Evolutionary conservation across 768 basidiomycete genomes (phyloP).

Genomic region (Boletus rubroflammeus): DNA sequence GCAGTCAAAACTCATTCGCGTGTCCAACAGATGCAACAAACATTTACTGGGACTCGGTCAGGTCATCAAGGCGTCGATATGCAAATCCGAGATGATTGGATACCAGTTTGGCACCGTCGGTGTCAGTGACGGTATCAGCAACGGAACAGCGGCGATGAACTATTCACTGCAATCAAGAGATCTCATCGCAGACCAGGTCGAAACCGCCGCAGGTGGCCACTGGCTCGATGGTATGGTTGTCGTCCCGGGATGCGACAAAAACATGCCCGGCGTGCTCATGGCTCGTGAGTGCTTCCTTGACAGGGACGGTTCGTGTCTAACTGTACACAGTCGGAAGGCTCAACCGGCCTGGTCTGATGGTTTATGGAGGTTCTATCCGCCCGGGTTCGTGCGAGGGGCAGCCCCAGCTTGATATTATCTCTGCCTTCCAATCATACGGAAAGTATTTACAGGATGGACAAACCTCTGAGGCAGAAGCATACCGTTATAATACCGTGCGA

Average conservation of each 20-base stretch:
- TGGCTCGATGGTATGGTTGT: constrained; percentile 98
- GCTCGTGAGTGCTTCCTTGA: constrained; percentile 59
- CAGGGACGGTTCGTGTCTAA: constrained; percentile 6
- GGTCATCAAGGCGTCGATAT: constrained; percentile 78
- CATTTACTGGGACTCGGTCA: constrained; percentile 89
- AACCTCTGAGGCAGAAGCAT: constrained; percentile 76
- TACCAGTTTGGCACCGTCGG: constrained; percentile 98
- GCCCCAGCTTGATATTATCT: constrained; percentile 91
- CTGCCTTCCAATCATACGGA: constrained; percentile 97
- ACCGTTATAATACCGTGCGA: constrained; percentile 82
- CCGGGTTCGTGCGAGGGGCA: constrained; percentile 87
- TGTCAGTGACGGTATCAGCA: constrained; percentile 98
- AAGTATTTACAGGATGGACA: constrained; percentile 89
- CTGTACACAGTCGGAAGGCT: constrained; percentile 72
- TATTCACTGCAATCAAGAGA: constrained; percentile 98
- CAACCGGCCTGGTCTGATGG: constrained; percentile 95
- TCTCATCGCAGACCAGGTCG: constrained; percentile 95
- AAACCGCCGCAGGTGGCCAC: constrained; percentile 93
- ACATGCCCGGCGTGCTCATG: constrained; percentile 99
- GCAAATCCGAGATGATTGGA: constrained; percentile 69
- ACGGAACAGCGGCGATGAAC: constrained; percentile 92
- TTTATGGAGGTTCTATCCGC: constrained; percentile 94
- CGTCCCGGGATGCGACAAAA: constrained; percentile 97
- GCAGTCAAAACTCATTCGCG: background rate
- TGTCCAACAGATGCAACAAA: constrained; percentile 75